Evolutionary conservation across 2,329 filamentous ascomycete species (phyloP).

Genomic region (Apiospora kogelbergensis): DNA sequence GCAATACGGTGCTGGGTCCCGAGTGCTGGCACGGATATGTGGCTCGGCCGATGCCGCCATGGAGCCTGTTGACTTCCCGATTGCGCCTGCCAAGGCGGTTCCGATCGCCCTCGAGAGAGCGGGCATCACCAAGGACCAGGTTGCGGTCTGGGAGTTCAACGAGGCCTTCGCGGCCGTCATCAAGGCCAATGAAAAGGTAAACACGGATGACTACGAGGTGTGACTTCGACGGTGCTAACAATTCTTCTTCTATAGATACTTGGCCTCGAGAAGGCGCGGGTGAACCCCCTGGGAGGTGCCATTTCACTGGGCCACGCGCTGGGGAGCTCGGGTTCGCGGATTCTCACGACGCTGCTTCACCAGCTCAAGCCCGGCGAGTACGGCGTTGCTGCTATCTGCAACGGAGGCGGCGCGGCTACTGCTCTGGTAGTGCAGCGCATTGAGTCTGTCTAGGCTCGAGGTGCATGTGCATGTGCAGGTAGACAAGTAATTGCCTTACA

Average conservation of each 20-base stretch:
- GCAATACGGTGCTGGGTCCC: conserved; percentile 73
- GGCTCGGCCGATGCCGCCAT: conserved; percentile 86
- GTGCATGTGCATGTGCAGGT: background rate
- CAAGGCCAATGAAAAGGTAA: conserved; percentile 85
- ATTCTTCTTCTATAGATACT: conserved; percentile 60
- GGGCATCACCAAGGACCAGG: conserved; percentile 86
- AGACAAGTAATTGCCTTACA: too few species aligned
- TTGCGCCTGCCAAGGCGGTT: conserved; percentile 89
- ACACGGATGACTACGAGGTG: background rate
- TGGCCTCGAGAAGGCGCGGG: conserved; percentile 73
- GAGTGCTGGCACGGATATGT: conserved; percentile 84
- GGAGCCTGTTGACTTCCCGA: conserved; percentile 89
- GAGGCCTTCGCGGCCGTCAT: conserved; percentile 96
- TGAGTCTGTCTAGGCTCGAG: conserved; percentile 48
- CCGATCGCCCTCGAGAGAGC: conserved; percentile 86
- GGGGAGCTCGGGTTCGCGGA: conserved; percentile 89
- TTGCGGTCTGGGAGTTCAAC: conserved; percentile 97
- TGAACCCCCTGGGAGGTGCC: conserved; percentile 87
- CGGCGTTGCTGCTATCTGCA: conserved; percentile 94
- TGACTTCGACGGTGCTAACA: conserved; percentile 18
- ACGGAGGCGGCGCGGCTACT: conserved; percentile 89
- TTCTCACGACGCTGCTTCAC: conserved; percentile 85
- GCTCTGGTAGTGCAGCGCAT: conserved; percentile 88
- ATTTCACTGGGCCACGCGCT: conserved; percentile 91
- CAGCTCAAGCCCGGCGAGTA: conserved; percentile 92